Percentiles rank a stretch among this genome's conserved stretches.
Evolutionary conservation across 805 yeast genomes (phyloP).

Genomic region (Saccharomycopsis javanensis): DNA sequence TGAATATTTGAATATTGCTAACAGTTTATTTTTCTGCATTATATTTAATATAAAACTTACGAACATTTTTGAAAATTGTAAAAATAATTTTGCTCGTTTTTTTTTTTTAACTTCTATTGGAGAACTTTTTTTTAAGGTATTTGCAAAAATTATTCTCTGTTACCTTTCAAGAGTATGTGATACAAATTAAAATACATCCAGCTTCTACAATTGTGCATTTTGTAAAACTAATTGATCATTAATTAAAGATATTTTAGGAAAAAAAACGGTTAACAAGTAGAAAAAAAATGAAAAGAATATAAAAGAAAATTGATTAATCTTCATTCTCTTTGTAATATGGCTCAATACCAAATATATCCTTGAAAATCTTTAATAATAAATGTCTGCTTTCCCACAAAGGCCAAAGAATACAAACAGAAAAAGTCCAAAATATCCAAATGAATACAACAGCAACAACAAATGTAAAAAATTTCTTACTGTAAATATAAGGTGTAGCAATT

Average conservation of each 20-base stretch:
- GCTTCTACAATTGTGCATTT: too few relatives aligned
- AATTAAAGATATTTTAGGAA: too few relatives aligned
- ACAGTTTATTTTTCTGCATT: not conserved
- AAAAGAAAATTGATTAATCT: not conserved
- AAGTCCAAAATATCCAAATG: constrained; percentile 30
- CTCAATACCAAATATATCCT: not conserved
- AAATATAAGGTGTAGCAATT: constrained; percentile 29
- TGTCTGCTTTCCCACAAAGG: constrained; percentile 25
- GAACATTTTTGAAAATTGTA: not conserved
- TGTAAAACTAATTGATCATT: too few relatives aligned
- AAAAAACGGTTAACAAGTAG: too few relatives aligned
- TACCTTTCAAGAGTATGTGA: too few relatives aligned
- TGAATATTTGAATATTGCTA: not conserved
- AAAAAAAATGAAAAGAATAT: not conserved
- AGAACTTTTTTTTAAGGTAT: too few relatives aligned
- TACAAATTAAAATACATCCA: too few relatives aligned
- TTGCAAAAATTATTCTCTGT: too few relatives aligned
- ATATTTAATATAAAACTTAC: too few relatives aligned
- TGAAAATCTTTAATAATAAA: not conserved
- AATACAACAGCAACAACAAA: constrained; percentile 27
- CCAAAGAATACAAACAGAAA: constrained; percentile 26
- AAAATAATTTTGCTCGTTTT: too few relatives aligned
- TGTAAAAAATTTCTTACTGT: constrained; percentile 27
- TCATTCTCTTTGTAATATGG: not conserved
- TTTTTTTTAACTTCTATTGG: too few relatives aligned